Evolutionary conservation across 2,329 filamentous ascomycete genomes (phyloP), one percentile per base, ranked within the genome.

Genomic region (Venturia effusa): DNA sequence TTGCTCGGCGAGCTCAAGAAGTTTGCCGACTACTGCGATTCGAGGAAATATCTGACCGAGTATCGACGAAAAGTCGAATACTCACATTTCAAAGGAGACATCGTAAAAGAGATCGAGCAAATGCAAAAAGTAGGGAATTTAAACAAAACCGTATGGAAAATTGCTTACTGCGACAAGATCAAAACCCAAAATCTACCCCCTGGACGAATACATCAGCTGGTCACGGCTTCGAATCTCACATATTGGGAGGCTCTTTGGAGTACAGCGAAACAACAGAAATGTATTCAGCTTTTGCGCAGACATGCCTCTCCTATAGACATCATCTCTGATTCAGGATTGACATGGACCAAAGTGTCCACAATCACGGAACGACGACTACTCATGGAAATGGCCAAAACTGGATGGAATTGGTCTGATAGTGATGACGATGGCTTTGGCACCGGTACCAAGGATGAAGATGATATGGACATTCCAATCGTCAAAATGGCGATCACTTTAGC

Each of bases 331-430:
- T 80, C 84, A 70, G 87, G 87, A 13, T 74, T 80, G 64, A 80
- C 85, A 68, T 90, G 87, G 87, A 80, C 86, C 63, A 88, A 88
- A 71, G 82, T 89, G 1, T 88, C 84, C 5, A 86, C 85, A 4
- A 76, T 87, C 30, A 86, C 84, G 0, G 82, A 87, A 67, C 84
- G 80, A 65, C 78, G 86, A 61, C 74, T 90, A 37, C 73, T 88
- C 22, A 87, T 86, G 61, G 87, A 89, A 68, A 79, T 89, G 67
- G 87, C 87, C 3, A 87, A 88, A 71, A 80, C 85, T 65, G 86
- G 87, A 13, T 88, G 84, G 81, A 34, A 65, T 27, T 65, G 64
- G 64, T 73, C 71, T 6, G 76, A 77, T 30, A 74, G 74, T 0
- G 78, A 80, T 13, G 77, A 80, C n/a, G 76, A 75, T 67, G 71